Evolutionary conservation across 768 basidiomycete genomes (phyloP).

Genomic region (Royoungia palumana): DNA sequence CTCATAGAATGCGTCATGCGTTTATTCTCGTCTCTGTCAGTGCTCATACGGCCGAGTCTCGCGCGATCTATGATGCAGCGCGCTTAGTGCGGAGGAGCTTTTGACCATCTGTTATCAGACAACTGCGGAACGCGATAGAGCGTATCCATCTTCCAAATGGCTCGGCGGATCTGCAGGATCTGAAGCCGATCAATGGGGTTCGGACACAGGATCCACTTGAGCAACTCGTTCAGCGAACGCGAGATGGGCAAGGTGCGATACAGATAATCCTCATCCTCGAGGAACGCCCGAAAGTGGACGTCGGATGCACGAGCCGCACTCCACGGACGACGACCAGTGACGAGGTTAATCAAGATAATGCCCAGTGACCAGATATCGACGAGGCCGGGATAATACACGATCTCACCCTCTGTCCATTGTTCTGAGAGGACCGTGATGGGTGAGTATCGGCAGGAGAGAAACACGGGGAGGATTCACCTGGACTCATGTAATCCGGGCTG

Average conservation of each 20-base stretch:
- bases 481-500: conserved; percentile 65
- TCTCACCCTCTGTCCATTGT: conserved; percentile 55
- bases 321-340: conserved; percentile 45
- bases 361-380: conserved; percentile 71
- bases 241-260: conserved; percentile 16
- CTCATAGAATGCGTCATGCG: too few relatives aligned
- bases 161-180: conserved; percentile 18
- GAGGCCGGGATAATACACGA: conserved; percentile 31
- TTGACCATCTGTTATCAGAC: neutral
- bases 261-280: conserved; percentile 16
- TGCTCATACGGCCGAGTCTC: too few relatives aligned
- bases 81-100: conserved; percentile 1
- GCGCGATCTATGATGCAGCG: too few relatives aligned
- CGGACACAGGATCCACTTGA: conserved; percentile 17
- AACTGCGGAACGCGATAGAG: conserved; percentile 10
- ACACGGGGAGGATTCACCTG: conserved; percentile 43
- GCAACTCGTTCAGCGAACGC: conserved; percentile 5
- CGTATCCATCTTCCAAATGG: conserved; percentile 12
- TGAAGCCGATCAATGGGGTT: conserved; percentile 13
- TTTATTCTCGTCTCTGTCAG: neutral
- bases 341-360: conserved; percentile 80
- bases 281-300: conserved; percentile 9
- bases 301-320: conserved; percentile 8
- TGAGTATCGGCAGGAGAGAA: neutral
- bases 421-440: neutral